Base-by-base conservation (phyloP, 257 asterid genomes). In the Coffea eugenioides region DNA sequence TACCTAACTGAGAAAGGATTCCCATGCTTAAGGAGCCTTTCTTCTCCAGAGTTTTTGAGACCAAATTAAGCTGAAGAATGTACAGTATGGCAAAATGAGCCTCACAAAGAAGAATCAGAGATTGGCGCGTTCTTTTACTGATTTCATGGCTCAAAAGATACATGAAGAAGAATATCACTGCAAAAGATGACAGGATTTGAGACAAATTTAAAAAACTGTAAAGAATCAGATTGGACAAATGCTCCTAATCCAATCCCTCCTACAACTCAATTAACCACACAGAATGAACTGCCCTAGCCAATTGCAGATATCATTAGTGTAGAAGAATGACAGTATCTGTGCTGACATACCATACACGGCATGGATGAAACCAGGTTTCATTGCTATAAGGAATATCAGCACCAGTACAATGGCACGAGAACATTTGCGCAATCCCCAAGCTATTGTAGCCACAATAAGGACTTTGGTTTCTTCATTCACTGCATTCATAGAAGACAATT, bases 361-460 rank as follows among this genome's bases (percentile, higher is more conserved):
- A 87, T 94, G 99, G 88, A 90, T 81, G 84, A 94, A 85, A 84
- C 99, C 99, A 79, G 99, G 97, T 85, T 90, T 96, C 79, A 88
- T 90, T 71, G 99, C 98, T 77, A 96, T 92, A 56, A 92, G 89
- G 90, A 96, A 96, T 83, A 94, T 94, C 84, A 92, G 91, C 84
- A 92, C 82, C 84, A 94, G 89, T 94, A 92, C 90, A 72, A 96
- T 91, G 67, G 98, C 91, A 69, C 97, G 97, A 86, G 99, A 94
- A 85, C 95, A 91, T 90, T 96, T 96, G 31, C 97, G 94, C 81
- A 96, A 86, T 54, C 97, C 99, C 99, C 99, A 96, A 81, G 98
- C 98, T 85, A 96, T 82, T 73, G 99, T 96, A 71, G 99, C 99
- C 81, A 96, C 98, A 79, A 96, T 89, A 84, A 96, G 82, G 56